Percentiles rank a stretch among this genome's conserved stretches.
Evolutionary conservation across 139 green algal species (phyloP).

Genomic region (Pleodorina starrii): DNA sequence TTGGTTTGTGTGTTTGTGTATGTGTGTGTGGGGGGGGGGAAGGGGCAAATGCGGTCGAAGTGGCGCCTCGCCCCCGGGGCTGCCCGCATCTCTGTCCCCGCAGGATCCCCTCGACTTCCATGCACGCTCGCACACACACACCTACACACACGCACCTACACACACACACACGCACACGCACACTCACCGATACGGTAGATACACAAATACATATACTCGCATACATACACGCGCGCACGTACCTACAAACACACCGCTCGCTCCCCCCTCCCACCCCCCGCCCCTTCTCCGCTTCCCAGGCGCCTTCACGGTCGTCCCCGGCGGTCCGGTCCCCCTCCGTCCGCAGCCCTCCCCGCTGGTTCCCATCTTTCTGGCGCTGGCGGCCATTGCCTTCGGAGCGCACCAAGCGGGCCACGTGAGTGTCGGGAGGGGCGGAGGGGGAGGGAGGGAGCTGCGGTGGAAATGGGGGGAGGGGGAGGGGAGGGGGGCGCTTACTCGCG

Average conservation of each 20-base stretch:
- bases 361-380: constrained; percentile 48
- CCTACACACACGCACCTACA: too few species aligned
- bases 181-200: too few species aligned
- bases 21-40: too few species aligned
- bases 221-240: too few species aligned
- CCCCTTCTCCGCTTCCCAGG: not conserved
- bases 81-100: too few species aligned
- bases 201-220: too few species aligned
- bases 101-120: too few species aligned
- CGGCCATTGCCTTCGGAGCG: constrained; percentile 30
- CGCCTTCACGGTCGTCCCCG: constrained; percentile 19
- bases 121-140: too few species aligned
- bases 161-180: too few species aligned
- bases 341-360: constrained; percentile 61
- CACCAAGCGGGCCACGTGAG: constrained; percentile 23
- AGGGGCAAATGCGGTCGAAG: too few species aligned
- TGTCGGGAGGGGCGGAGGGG: not conserved
- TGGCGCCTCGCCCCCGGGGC: too few species aligned
- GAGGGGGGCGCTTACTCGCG: not conserved
- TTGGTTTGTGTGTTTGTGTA: too few species aligned
- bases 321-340: constrained; percentile 49
- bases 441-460: not conserved
- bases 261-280: not conserved
- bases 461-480: not conserved
- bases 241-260: not conserved